phyloP scores from a whole-genome alignment of 495 filamentous ascomycete genomes.

The Geopyxis carbonaria region DNA sequence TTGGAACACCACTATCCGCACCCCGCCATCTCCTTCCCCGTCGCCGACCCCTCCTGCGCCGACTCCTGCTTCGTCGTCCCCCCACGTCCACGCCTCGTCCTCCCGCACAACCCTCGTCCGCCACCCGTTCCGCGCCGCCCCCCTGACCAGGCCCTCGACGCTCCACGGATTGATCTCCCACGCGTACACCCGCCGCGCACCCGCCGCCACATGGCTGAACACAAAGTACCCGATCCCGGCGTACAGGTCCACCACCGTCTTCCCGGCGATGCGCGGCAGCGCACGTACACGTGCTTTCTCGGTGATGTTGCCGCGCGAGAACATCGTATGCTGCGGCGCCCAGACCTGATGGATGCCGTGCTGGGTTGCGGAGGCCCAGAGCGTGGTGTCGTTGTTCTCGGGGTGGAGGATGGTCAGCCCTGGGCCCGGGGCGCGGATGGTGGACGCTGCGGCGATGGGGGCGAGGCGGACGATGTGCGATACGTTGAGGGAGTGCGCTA shows the following conservation, averaged over 20 bases:
- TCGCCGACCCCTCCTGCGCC: too few species aligned
- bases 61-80: too few species aligned
- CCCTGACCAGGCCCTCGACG: slow-evolving; percentile 59
- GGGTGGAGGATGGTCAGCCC: neutral
- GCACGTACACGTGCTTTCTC: slow-evolving; percentile 63
- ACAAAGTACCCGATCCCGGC: slow-evolving; percentile 87
- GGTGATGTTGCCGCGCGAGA: slow-evolving; percentile 69
- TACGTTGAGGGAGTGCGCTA: slow-evolving; percentile 18
- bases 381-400: slow-evolving; percentile 42
- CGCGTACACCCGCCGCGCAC: slow-evolving; percentile 51
- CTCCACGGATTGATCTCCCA: slow-evolving; percentile 88
- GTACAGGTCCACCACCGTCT: slow-evolving; percentile 63
- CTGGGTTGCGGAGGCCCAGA: slow-evolving; percentile 62
- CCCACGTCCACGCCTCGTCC: slow-evolving; percentile 24
- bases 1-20: slow-evolving; percentile 44
- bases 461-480: slow-evolving; percentile 16
- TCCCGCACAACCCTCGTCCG: slow-evolving; percentile 31
- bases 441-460: slow-evolving; percentile 7
- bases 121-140: slow-evolving; percentile 53
- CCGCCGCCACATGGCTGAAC: slow-evolving; percentile 59
- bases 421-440: slow-evolving; percentile 8
- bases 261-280: slow-evolving; percentile 16
- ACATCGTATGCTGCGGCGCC: slow-evolving; percentile 84
- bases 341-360: slow-evolving; percentile 71
- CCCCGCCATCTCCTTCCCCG: slow-evolving; percentile 20